Base-by-base conservation (phyloP, 768 basidiomycete genomes). In the Pluteus cervinus region DNA sequence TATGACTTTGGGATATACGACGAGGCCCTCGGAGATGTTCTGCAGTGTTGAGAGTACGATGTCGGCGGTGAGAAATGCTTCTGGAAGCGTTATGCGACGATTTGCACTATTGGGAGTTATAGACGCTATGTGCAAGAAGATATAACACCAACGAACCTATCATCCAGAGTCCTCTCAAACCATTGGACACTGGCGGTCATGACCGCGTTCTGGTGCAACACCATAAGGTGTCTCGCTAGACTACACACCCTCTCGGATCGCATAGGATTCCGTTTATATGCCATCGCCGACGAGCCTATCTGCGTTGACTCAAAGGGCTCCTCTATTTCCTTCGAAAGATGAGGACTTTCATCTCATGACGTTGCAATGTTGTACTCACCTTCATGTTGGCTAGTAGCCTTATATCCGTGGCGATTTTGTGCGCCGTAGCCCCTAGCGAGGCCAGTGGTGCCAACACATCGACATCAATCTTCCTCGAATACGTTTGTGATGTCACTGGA, bases 241-340 rank as follows among this genome's bases (percentile, higher is more conserved):
- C 87, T 91, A 73, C 96, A 99, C 30, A 96, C 86, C 26, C 96
- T 85, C 63, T 99, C 96, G 40, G 81, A 93, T 40, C 96, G 88
- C 96, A 99, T 99, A 5, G 96, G 96, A 62, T 99, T 98, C 39
- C 94, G 79, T 66, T 98, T 97, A 77, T 98, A 98, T 7, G 94
- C 94, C 94, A 98, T 98, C 1, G 92, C 92, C 1, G 86, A 90
- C 7, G 86, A 87, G 5, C 96, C 96, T 48, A 98, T 99, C 65
- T 99, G 96, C 14, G 94, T 94, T 36, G 91, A 87, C 61, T 99
- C 94, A 61, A 98, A 98, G 0, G 96, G 96, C 57, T 99, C 96
- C 63, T 99, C 96, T 30, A 99, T 73, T 79, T 98, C 96, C 81
- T 87, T 18, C 11, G 25, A 17, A 15, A 21, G 11, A 14, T 34